These are phyloP conservation scores for Dalechampia spathulata DNA, from an alignment of 441 rosid species.

Conservation along the genomic window DNA sequence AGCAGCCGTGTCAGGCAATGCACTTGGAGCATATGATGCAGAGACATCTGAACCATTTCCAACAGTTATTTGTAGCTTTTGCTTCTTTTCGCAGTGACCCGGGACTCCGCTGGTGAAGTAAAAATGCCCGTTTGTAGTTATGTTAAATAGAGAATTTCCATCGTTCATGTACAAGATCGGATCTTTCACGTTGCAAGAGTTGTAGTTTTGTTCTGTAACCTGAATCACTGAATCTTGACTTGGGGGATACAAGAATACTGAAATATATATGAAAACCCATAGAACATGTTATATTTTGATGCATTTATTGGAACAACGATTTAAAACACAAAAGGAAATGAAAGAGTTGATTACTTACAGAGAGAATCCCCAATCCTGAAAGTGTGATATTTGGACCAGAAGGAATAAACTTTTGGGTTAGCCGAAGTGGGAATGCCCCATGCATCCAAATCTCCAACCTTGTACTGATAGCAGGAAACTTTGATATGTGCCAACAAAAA, in stretches of 20 bases:
- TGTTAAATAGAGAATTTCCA: constrained; percentile 89
- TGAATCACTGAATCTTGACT: constrained; percentile 93
- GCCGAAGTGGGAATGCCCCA: constrained; percentile 80
- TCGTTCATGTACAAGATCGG: constrained; percentile 81
- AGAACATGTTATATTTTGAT: too few relatives aligned
- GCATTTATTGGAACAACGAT: too few relatives aligned
- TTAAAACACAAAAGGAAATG: not conserved
- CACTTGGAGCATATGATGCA: constrained; percentile 29
- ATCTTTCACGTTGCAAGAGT: constrained; percentile 67
- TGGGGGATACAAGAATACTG: constrained; percentile 98
- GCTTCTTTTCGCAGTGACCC: constrained; percentile 77
- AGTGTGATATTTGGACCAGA: constrained; percentile 64
- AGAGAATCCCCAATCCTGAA: constrained; percentile 77
- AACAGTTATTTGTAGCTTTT: constrained; percentile 67
- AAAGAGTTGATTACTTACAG: constrained; percentile 33
- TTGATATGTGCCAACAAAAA: constrained; percentile 36
- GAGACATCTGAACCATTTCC: constrained; percentile 46
- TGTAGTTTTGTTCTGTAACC: constrained; percentile 51
- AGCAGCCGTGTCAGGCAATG: constrained; percentile 35
- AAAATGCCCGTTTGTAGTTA: constrained; percentile 49
- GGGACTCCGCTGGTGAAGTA: constrained; percentile 78
- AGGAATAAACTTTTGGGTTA: constrained; percentile 50
- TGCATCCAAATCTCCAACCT: constrained; percentile 82
- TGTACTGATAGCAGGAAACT: constrained; percentile 49
- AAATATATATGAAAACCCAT: too few relatives aligned